A percentile compares a stretch with the other conserved stretches of the same genome.
Evolutionary conservation across 306 rosid genomes (phyloP).

Genomic region (Gastrolobium villosum): DNA sequence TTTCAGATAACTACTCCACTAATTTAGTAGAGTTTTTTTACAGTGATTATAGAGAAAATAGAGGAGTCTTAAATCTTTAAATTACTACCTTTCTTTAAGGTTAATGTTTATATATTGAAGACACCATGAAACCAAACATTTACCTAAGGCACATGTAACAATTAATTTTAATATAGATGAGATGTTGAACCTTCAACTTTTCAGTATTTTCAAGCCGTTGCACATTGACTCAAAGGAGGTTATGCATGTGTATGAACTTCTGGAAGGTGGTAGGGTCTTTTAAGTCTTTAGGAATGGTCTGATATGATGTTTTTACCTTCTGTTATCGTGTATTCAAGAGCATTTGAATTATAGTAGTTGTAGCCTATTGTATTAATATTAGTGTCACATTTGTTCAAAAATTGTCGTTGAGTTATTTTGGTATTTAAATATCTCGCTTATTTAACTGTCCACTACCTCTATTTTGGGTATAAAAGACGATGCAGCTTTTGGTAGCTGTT

Average conservation of each 20-base stretch:
- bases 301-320: neutral
- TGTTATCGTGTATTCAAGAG: neutral
- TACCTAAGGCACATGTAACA: neutral
- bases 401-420: neutral
- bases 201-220: constrained; percentile 1
- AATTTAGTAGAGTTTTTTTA: neutral
- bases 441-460: neutral
- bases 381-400: neutral
- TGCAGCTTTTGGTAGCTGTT: constrained; percentile 6
- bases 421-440: neutral
- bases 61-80: neutral
- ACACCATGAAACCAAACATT: constrained; percentile 3
- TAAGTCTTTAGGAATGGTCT: neutral
- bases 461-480: constrained; percentile 1
- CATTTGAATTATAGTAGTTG: neutral
- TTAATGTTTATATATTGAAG: neutral
- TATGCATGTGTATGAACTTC: neutral
- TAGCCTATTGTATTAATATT: neutral
- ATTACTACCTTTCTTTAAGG: neutral
- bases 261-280: neutral
- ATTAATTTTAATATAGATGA: constrained; percentile 27
- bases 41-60: neutral
- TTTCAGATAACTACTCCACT: neutral
- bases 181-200: neutral
- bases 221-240: neutral